Conservation (phyloP, 73 alveolate genomes). For the Effrenium voratum region DNA sequence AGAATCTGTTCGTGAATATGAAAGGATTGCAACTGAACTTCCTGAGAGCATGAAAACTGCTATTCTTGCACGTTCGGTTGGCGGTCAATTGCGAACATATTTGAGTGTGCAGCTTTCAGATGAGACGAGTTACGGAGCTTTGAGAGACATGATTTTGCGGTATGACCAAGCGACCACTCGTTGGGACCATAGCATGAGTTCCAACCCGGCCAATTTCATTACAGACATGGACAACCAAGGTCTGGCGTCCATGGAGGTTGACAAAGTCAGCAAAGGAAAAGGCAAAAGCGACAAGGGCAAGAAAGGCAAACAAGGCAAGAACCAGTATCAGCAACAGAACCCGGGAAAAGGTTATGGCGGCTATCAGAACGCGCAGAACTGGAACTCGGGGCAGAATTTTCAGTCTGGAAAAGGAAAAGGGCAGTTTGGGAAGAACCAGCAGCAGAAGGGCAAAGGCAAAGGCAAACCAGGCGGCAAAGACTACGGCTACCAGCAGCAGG, state of each 20-base stretch:
- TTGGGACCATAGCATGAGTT: neutral
- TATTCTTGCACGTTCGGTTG: neutral
- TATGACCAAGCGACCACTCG: neutral
- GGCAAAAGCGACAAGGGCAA: neutral
- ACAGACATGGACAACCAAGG: neutral
- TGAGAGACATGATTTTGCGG: constrained; percentile 31
- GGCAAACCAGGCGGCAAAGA: too few relatives aligned
- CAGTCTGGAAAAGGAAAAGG: neutral
- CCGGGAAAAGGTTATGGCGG: too few relatives aligned
- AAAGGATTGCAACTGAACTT: neutral
- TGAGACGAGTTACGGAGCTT: neutral
- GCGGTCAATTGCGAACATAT: neutral
- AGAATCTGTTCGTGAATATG: neutral
- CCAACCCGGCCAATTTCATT: neutral
- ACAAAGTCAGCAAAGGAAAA: neutral
- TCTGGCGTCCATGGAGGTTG: constrained; percentile 25
- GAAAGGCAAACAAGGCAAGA: neutral
- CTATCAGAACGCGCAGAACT: too few relatives aligned
- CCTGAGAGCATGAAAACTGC: neutral
- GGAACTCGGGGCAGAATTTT: too few relatives aligned
- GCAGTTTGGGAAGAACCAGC: neutral
- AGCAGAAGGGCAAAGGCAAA: neutral
- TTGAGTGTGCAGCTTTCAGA: neutral
- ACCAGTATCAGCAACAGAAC: neutral
- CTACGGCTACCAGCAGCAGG: neutral